Evolutionary conservation across 352 stramenopile genomes (phyloP).

Genomic region (Globisporangium cystogenes): DNA sequence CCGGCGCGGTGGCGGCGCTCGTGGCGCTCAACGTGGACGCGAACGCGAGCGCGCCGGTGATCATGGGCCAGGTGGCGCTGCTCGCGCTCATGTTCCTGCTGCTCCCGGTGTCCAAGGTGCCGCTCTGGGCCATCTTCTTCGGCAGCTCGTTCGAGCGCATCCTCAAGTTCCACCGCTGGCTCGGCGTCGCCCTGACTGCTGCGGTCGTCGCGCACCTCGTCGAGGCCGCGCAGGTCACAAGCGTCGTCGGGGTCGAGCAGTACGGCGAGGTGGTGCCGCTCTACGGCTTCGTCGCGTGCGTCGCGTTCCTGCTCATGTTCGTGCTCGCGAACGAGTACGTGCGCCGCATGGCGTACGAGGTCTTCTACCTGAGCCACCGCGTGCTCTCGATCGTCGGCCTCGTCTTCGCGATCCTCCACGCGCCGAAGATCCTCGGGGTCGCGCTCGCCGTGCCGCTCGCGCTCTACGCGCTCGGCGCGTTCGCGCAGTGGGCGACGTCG

Average conservation of each 20-base stretch:
- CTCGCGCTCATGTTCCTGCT: conserved; percentile 81
- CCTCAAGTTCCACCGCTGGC: conserved; percentile 82
- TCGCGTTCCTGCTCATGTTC: too few relatives aligned
- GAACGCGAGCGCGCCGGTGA: conserved; percentile 25
- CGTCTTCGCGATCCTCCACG: conserved; percentile 73
- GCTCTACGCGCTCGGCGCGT: conserved; percentile 50
- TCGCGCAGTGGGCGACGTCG: conserved; percentile 45
- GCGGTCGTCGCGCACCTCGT: conserved; percentile 58
- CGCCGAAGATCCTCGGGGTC: conserved; percentile 41
- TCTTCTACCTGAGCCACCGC: conserved; percentile 77
- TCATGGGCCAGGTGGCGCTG: conserved; percentile 51
- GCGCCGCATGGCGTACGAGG: conserved; percentile 59
- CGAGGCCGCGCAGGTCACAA: conserved; percentile 32
- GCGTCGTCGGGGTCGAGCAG: conserved; percentile 32
- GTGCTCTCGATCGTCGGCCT: conserved; percentile 66
- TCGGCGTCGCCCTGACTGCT: conserved; percentile 50
- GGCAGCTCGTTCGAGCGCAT: conserved; percentile 76
- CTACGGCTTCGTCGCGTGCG: conserved; percentile 42
- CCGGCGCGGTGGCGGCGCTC: conserved; percentile 28
- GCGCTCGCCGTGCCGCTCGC: conserved; percentile 55
- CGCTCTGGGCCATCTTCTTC: conserved; percentile 66
- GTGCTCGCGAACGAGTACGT: conserved; percentile 34
- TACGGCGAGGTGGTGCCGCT: conserved; percentile 53
- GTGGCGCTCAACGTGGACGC: conserved; percentile 35
- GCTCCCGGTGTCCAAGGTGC: conserved; percentile 51